Evolutionary conservation across 495 filamentous ascomycete species (phyloP), one percentile per base, ranked within the genome.

Genomic region (Lindgomyces ingoldianus): DNA sequence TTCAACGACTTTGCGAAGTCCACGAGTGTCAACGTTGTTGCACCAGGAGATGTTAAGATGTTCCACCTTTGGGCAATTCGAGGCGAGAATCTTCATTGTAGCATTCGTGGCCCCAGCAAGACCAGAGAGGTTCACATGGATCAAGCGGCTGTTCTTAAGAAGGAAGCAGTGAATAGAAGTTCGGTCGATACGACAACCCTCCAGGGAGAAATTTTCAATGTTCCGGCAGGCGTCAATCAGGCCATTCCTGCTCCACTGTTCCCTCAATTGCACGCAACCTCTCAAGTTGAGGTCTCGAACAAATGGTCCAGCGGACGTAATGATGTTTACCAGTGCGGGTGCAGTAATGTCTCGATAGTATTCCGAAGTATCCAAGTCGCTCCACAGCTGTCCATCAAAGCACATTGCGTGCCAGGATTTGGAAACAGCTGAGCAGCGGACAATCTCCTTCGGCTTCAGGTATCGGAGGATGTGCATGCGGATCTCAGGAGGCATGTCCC

Each of bases 371-470:
- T 98, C 91, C 44, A 98, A 81, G 48, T 81, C 83, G 0, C 83
- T 84, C 94, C 94, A 98, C 18, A 98, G 77, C 75, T 98, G 94
- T 8, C 94, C 94, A 74, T 98, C 94, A 65, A 91, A 96, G 77
- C 93, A 97, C 80, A 91, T 88, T 30, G 82, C 77, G 74, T 96
- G 80, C 82, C 94, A 98, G 16, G 81, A 73, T 69, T 85, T 91
- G 69, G 86, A 91, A n/a, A 96, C 89, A 14, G 82, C 75, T 4
- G 94, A 95, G 49, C 84, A 85, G 55, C 89, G 85, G 10, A 98
- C 84, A 49, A 98, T 84, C 72, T 98, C 88, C 68, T 85, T 90
- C 11, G 93, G 92, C 26, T 77, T 81, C 26, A 98, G 76, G 69
- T 88, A 91, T 3, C 82, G 79, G 58, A 98, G 83, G 54, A 98